Percentiles rank a stretch among this genome's conserved stretches.
These are phyloP conservation scores for Saccharomycopsis hybrid DNA, from an alignment of 1,139 yeast species.

Conservation along the genomic window DNA sequence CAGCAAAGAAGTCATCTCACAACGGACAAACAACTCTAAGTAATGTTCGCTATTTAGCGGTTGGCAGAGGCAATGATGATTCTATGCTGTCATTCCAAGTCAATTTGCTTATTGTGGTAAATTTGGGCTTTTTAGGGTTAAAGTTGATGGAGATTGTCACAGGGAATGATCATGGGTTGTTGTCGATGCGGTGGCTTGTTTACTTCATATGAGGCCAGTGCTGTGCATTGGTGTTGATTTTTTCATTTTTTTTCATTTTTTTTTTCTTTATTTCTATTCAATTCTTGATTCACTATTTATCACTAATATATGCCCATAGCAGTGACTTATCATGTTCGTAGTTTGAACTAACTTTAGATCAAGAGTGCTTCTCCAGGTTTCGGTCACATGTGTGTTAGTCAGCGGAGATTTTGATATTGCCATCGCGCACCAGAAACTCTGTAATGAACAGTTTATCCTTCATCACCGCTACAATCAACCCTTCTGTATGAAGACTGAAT, in stretches of 20 bases:
- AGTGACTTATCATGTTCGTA: too few species aligned
- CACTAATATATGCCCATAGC: neutral
- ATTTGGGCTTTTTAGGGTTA: slow-evolving; percentile 1
- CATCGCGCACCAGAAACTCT: too few species aligned
- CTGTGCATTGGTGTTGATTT: neutral
- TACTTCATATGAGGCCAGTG: neutral
- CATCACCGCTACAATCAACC: too few species aligned
- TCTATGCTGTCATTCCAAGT: neutral
- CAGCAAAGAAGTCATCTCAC: neutral
- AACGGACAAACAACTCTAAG: neutral
- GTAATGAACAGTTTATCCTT: too few species aligned
- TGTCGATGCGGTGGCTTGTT: neutral
- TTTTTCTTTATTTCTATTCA: neutral
- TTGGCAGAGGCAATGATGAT: too few species aligned
- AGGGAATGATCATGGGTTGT: neutral
- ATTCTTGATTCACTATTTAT: neutral
- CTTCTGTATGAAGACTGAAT: too few species aligned
- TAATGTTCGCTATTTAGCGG: neutral
- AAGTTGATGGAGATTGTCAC: slow-evolving; percentile 8
- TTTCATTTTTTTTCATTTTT: neutral
- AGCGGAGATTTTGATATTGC: too few species aligned
- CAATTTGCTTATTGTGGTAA: slow-evolving; percentile 6
- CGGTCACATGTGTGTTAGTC: too few species aligned
- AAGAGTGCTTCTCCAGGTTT: too few species aligned
- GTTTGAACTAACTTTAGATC: too few species aligned